phyloP scores from a whole-genome alignment of 2,329 filamentous ascomycete genomes.

The Ceratocystis huliohia region DNA sequence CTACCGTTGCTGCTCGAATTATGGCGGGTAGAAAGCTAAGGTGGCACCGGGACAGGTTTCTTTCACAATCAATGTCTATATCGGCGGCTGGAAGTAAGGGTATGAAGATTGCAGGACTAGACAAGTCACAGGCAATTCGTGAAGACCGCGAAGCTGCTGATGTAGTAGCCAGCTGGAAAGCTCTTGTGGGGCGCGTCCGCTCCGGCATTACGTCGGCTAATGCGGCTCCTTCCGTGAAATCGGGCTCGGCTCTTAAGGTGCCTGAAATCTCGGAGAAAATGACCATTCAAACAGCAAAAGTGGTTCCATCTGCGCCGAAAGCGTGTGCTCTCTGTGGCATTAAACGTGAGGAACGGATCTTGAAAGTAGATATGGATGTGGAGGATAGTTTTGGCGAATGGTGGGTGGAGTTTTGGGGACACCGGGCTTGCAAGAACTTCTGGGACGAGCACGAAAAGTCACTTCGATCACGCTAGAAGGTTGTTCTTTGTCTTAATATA shows the following conservation, averaged over 20 bases:
- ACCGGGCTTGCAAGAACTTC: constrained; percentile 67
- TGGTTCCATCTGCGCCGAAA: constrained; percentile 60
- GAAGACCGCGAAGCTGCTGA: constrained; percentile 79
- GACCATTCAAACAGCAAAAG: constrained; percentile 54
- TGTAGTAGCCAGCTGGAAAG: constrained; percentile 60
- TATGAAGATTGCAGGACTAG: constrained; percentile 83
- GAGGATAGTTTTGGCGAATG: constrained; percentile 93
- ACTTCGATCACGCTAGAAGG: constrained; percentile 50
- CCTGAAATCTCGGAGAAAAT: constrained; percentile 62
- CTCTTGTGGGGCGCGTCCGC: constrained; percentile 60
- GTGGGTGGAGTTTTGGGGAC: constrained; percentile 87
- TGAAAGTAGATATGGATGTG: constrained; percentile 60
- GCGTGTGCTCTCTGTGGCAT: constrained; percentile 77
- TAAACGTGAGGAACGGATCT: constrained; percentile 72
- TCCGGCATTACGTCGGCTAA: constrained; percentile 58
- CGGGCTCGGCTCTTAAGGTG: constrained; percentile 37
- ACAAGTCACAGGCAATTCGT: constrained; percentile 66
- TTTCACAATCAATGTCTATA: constrained; percentile 82
- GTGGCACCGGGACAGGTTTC: constrained; percentile 79
- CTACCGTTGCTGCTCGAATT: constrained; percentile 60
- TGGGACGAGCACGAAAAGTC: constrained; percentile 66
- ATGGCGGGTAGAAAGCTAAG: constrained; percentile 73
- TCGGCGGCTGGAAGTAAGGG: constrained; percentile 62
- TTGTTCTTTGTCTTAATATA: not conserved
- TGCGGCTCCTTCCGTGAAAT: constrained; percentile 36